Evolutionary conservation across 768 basidiomycete species (phyloP).

Genomic region (Cyclocybe cylindracea): DNA sequence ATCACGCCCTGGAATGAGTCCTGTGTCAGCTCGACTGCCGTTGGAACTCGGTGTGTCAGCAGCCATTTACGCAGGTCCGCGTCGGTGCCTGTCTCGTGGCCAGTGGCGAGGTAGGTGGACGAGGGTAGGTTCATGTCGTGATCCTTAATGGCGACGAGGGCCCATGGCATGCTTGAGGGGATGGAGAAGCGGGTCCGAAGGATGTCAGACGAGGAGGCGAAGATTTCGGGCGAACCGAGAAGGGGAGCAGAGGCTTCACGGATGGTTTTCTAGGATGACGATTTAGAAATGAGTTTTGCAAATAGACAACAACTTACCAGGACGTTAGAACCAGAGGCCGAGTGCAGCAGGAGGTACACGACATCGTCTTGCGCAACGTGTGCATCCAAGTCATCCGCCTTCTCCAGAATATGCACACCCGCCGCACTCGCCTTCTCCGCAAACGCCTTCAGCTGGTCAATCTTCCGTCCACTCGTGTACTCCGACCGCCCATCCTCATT

Average conservation of each 20-base stretch:
- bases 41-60: conserved; percentile 69
- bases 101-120: conserved; percentile 39
- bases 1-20: conserved; percentile 85
- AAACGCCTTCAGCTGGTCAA: conserved; percentile 73
- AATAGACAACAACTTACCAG: conserved; percentile 26
- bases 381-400: conserved; percentile 43
- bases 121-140: conserved; percentile 48
- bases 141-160: conserved; percentile 69
- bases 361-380: conserved; percentile 41
- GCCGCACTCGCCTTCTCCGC: conserved; percentile 72
- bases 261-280: conserved; percentile 30
- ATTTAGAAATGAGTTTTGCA: background rate
- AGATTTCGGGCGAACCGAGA: conserved; percentile 48
- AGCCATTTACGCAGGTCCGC: conserved; percentile 58
- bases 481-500: conserved; percentile 63
- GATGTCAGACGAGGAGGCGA: conserved; percentile 36
- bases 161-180: conserved; percentile 47
- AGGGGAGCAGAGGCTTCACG: conserved; percentile 40
- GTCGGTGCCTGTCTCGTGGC: conserved; percentile 19
- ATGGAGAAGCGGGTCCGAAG: conserved; percentile 40
- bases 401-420: conserved; percentile 36
- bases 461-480: conserved; percentile 70
- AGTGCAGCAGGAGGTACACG: conserved; percentile 52
- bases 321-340: conserved; percentile 39
- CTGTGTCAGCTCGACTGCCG: conserved; percentile 69